Percentiles rank a stretch among this genome's conserved stretches.
Evolutionary conservation across 805 yeast species (phyloP).

Genomic region (Wickerhamiella azymoides): DNA sequence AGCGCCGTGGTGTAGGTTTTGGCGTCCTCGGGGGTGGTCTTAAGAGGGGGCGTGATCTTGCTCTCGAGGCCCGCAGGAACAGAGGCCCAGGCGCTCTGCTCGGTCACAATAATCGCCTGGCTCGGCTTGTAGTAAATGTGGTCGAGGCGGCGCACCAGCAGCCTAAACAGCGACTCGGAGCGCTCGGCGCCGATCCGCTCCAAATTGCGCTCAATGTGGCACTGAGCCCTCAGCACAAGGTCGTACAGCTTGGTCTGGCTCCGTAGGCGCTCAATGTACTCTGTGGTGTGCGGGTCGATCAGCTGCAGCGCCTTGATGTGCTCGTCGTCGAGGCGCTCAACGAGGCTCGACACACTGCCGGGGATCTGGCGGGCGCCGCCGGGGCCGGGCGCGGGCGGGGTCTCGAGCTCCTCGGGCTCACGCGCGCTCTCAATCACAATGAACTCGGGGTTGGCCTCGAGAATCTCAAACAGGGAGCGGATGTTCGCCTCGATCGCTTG

Average conservation of each 20-base stretch:
- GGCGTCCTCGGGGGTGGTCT: conserved; percentile 21
- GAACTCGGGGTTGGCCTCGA: conserved; percentile 46
- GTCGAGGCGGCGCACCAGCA: conserved; percentile 72
- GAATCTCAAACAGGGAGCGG: conserved; percentile 43
- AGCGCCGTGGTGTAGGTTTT: conserved; percentile 38
- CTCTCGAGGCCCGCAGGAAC: conserved; percentile 28
- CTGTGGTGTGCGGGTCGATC: conserved; percentile 90
- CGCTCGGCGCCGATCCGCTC: conserved; percentile 14
- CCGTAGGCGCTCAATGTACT: conserved; percentile 77
- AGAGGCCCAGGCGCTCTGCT: conserved; percentile 59
- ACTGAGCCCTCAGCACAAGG: conserved; percentile 69
- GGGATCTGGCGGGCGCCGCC: conserved; percentile 57
- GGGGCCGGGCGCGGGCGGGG: conserved; percentile 39
- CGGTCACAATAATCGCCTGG: conserved; percentile 53
- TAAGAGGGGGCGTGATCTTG: conserved; percentile 26
- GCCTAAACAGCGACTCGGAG: conserved; percentile 40
- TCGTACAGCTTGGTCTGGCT: conserved; percentile 71
- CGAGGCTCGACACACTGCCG: conserved; percentile 75
- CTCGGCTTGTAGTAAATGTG: conserved; percentile 87
- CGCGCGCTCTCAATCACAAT: conserved; percentile 74
- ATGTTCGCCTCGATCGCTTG: conserved; percentile 51
- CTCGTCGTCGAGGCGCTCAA: conserved; percentile 93
- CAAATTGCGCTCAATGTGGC: conserved; percentile 56
- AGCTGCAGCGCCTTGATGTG: conserved; percentile 73
- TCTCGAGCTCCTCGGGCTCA: conserved; percentile 59